Base-by-base conservation (phyloP, 1,139 yeast genomes). In the Scheffersomyces cryptocercus region DNA sequence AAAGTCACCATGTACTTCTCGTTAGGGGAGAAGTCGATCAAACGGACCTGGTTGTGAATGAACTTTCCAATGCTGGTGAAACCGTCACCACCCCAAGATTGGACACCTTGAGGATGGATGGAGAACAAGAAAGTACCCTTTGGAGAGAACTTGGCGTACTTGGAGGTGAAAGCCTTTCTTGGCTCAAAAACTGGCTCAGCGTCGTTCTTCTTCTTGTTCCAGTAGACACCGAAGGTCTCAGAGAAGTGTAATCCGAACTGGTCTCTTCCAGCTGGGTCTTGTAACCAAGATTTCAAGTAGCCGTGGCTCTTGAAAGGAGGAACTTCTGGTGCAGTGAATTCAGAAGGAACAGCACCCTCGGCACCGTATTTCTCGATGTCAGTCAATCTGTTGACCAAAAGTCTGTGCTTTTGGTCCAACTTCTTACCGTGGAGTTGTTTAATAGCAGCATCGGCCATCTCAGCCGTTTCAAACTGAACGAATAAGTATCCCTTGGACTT, bases 31-130 rank as follows among this genome's bases (percentile, higher is more conserved):
- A 93, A 88, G 64, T 91, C 97, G 48, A 93, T 78, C 54, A 90
- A 80, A 65, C 95, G 82, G 41, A 90, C 97, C 61, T 88, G 90
- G 51, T 89, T 90, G 65, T 95, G 99, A 51, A 85, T 78, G 62
- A 88, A 89, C 67, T 90, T 85, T 57, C 79, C 82, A 55, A 90
- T 74, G 58, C 88, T 80, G 52, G 78, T 80, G 65, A 90, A 90
- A 37, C 81, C 77, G 41, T 81, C 80, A 50, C 98, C 98, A 63
- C 98, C 99, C 96, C 98, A 93, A 31, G 95, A 80, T 65, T 90
- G 96, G 45, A 90, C 83, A 74, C 99, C 99, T 70, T 89, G 96
- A 44, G 91, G 90, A 67, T 93, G 97, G 61, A 90, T 79, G 2
- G 97, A 85, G 58, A 88, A 83, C 54, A 93, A 72, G 60, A 82